These are phyloP conservation scores for Backusella morwellensis DNA, from an alignment of 192 early-diverging fungal genomes.

Conservation along the genomic window DNA sequence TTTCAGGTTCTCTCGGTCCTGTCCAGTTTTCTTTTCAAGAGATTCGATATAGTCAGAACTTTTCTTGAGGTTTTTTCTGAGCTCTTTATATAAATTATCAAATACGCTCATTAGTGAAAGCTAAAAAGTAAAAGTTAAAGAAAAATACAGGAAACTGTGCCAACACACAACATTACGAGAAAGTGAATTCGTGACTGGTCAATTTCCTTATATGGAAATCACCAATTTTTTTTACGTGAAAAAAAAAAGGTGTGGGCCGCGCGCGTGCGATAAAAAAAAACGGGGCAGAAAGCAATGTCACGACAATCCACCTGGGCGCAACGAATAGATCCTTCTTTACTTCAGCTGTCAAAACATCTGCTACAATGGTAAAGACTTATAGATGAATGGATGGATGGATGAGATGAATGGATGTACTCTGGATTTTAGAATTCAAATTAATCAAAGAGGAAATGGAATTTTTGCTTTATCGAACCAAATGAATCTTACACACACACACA, in stretches of 20 bases:
- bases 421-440: too few relatives aligned
- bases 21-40: background rate
- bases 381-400: background rate
- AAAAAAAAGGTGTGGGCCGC: background rate
- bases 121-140: background rate
- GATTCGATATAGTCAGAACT: background rate
- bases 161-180: background rate
- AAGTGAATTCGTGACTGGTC: background rate
- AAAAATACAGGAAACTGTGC: background rate
- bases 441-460: background rate
- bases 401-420: slow-evolving; percentile 9
- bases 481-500: background rate
- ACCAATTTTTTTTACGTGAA: background rate
- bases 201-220: background rate
- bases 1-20: background rate
- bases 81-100: background rate
- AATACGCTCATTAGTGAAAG: background rate
- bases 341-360: slow-evolving; percentile 22
- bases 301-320: background rate
- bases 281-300: background rate
- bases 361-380: slow-evolving; percentile 7
- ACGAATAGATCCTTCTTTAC: slow-evolving; percentile 17
- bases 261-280: background rate
- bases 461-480: background rate
- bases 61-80: background rate